These are phyloP conservation scores for Withania somnifera DNA, from an alignment of 305 asterid species.

Conservation along the genomic window DNA sequence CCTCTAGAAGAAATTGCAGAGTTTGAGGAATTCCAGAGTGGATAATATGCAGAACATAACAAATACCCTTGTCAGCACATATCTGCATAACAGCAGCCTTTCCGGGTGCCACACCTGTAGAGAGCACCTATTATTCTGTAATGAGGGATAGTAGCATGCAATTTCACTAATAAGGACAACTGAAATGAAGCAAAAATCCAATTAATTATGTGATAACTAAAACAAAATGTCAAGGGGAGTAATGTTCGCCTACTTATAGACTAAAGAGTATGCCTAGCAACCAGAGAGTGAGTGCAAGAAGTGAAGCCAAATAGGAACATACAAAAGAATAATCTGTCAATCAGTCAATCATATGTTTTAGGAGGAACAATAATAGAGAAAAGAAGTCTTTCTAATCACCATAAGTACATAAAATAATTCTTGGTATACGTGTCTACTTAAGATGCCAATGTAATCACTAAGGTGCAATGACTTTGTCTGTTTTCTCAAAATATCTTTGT, in stretches of 20 bases:
- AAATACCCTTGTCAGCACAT: conserved; percentile 50
- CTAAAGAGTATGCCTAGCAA: neutral
- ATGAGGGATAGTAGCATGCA: too few relatives aligned
- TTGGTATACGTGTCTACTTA: neutral
- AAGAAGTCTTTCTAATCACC: neutral
- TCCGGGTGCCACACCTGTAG: conserved; percentile 69
- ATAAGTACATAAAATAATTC: neutral
- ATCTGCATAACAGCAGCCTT: conserved; percentile 91
- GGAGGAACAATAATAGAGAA: neutral
- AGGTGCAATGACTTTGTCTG: neutral
- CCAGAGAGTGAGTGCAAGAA: neutral
- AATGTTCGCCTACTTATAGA: neutral
- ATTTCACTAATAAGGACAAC: neutral
- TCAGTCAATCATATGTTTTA: neutral
- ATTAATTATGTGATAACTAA: neutral
- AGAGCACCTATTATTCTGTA: neutral
- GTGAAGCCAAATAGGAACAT: neutral
- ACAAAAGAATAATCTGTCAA: neutral
- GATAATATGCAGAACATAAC: conserved; percentile 71
- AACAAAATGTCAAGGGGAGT: neutral
- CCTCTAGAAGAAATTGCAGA: conserved; percentile 63
- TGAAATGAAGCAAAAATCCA: neutral
- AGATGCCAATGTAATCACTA: neutral
- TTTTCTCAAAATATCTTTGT: neutral
- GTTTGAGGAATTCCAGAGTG: conserved; percentile 71